phyloP scores from a whole-genome alignment of 129 eudicot species.

The Lactuca sativa region DNA sequence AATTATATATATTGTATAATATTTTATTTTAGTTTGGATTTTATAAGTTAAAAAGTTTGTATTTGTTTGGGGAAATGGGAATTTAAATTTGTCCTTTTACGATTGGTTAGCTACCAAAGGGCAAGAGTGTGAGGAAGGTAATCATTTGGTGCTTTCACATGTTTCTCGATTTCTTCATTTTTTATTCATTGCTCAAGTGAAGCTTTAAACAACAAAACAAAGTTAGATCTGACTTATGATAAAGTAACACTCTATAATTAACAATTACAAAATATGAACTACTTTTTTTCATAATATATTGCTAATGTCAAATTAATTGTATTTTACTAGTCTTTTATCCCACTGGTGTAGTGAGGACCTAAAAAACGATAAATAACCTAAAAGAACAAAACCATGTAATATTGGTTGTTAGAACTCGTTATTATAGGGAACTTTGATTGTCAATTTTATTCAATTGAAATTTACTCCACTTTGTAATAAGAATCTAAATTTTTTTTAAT shows the following conservation, averaged over 20 bases:
- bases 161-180: conserved; percentile 2
- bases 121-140: conserved; percentile 19
- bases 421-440: no score
- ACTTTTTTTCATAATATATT: no score
- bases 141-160: conserved; percentile 17
- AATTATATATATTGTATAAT: no score
- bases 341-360: no score
- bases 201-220: conserved; percentile 7
- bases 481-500: no score
- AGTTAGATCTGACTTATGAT: conserved; percentile 5
- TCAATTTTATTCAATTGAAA: no score
- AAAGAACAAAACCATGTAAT: no score
- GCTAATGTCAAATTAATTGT: no score
- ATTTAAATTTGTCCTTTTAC: not conserved
- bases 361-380: no score
- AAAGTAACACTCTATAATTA: not conserved
- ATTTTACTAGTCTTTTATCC: no score
- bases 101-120: not conserved
- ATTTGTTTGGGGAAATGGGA: not conserved
- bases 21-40: not conserved
- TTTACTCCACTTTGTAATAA: no score
- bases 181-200: conserved; percentile 12
- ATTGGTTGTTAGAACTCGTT: no score
- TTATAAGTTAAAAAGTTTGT: not conserved
- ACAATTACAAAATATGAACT: not conserved